Evolutionary conservation across 2,329 filamentous ascomycete genomes (phyloP), one percentile per base, ranked within the genome.

Genomic region (Basipetospora sp.): DNA sequence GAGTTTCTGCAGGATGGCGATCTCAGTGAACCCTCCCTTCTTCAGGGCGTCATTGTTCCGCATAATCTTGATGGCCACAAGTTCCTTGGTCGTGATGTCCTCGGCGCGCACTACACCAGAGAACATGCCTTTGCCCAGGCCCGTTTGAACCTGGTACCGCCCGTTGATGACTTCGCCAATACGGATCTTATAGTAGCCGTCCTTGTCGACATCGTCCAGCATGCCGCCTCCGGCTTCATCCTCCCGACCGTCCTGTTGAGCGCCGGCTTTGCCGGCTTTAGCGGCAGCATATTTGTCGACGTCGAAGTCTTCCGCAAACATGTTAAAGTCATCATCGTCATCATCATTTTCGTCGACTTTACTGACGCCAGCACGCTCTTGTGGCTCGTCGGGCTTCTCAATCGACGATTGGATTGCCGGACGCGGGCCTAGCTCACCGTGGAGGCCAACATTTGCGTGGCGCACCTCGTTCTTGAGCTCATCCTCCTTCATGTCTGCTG

Each of bases 21-120:
- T 92, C 56, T 98, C 90, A 41, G 90, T 94, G 57, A 86, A 77
- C 15, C 87, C 90, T 32, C 86, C 87, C 57, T 94, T 94, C 47
- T 77, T 72, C 56, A 94, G 80, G 10, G 84, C 82, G 52, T 94
- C 87, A 50, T 98, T 96, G 57, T 92, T 92, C 44, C 90, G 82
- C 58, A 96, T 93, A 49, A 98, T 90, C 62, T 98, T 98, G 67
- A 98, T 82, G 17, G 90, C 90, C 22, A 96, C 87, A n/a, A 81
- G 56, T 48, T 74, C 72, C 50, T 77, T 78, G 41, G 71, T 82
- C 34, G 74, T 75, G 16, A 79, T 71, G 56, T 94, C 87, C 44
- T 74, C 70, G 16, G 90, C 90, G 45, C 85, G 77, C 38, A 90
- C 85, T n/a, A 98, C 90, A 8, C 85, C 86, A 0, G 90, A 93